Conservation (phyloP, 2,329 filamentous ascomycete genomes). For the Aspergillus pseudonomiae region DNA sequence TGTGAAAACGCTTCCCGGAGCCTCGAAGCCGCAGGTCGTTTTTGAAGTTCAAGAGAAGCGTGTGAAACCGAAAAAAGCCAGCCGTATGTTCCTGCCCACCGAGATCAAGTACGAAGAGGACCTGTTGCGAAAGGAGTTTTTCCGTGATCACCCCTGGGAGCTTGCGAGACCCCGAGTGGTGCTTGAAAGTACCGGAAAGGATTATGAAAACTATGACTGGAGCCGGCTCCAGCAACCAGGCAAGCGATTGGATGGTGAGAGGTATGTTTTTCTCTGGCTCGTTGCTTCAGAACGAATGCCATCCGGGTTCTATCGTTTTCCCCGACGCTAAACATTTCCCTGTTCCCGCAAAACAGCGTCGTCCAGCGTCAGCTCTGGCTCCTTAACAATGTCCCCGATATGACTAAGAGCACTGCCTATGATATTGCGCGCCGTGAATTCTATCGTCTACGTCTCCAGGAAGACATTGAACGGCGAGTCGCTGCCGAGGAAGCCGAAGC, state of each 20-base stretch:
- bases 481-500: conserved; percentile 84
- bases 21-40: conserved; percentile 37
- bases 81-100: conserved; percentile 78
- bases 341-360: conserved; percentile 61
- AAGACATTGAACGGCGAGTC: conserved; percentile 81
- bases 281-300: background rate
- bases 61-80: conserved; percentile 64
- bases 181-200: conserved; percentile 82
- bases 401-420: conserved; percentile 73
- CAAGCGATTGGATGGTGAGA: conserved; percentile 79
- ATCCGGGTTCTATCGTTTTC: background rate
- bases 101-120: conserved; percentile 82
- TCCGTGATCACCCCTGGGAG: conserved; percentile 95
- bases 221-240: conserved; percentile 73
- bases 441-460: conserved; percentile 77
- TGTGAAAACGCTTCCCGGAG: conserved; percentile 33
- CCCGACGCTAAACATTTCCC: conserved; percentile 16
- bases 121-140: conserved; percentile 77
- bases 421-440: conserved; percentile 87
- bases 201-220: conserved; percentile 78
- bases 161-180: conserved; percentile 84
- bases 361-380: conserved; percentile 89
- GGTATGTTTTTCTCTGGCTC: conserved; percentile 54
- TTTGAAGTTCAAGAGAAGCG: conserved; percentile 39
- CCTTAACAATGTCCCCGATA: conserved; percentile 64